Evolutionary conservation across 1,284 basidiomycete species (phyloP), one percentile per base, ranked within the genome.

Genomic region (Cutaneotrichosporon spelunceum): DNA sequence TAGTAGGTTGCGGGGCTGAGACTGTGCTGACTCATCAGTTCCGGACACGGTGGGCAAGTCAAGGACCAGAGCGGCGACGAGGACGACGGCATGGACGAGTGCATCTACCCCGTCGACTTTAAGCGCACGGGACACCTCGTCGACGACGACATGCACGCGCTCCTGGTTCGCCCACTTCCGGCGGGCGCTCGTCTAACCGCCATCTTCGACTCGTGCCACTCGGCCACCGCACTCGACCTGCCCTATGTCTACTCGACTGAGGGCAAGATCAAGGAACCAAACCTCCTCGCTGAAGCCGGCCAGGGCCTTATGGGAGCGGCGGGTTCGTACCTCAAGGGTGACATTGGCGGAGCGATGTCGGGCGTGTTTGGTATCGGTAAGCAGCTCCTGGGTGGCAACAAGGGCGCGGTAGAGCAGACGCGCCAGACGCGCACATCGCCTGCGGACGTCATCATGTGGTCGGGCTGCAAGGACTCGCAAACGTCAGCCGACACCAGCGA

Each of bases 401-500:
- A 59, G 2, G 44, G 48, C 21, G 66, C 66, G 4, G 26, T 23
- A 11, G 48, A 60, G 10, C 14, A 36, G 19, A 79, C 88, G 0
- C 85, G 81, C 65, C 81, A 82, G 53, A 93, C 89, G 4, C 87
- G 84, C 73, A 89, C 90, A 1, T 90, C 89, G 70, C 84, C 88
- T 14, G 91, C 92, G 13, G 86, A 87, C 68, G 85, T 86, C 13
- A 72, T 78, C 60, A 73, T 78, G 69, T 93, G 86, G 85, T 89
- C 88, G 71, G 93, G 92, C 14, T 95, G 93, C 80, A 93, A 91
- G 72, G 93, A 96, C 76, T 84, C 85, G 23, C 92, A 95, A 78
- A 96, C 93, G 10, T 91, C 89, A n/a, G 93, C 93, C 4, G 93
- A 96, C 75, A 88, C 91, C 1, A 80, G 83, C 54, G 89, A 94